Base-by-base conservation (phyloP, 768 basidiomycete genomes). In the Trametes elegans region DNA sequence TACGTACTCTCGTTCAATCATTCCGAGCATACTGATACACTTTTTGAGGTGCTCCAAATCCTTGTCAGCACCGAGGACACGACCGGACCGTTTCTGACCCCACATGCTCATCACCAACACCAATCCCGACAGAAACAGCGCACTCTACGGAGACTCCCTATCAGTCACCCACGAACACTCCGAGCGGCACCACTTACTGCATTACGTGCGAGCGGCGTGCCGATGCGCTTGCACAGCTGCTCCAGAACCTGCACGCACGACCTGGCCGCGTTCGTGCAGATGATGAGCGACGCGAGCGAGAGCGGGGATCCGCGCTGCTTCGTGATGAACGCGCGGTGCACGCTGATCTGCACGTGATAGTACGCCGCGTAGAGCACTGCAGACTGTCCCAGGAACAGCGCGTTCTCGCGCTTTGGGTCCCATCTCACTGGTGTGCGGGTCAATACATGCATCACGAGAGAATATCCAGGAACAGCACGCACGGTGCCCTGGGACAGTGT, bases 261-360 rank as follows among this genome's bases (percentile, higher is more conserved):
- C 7, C 89, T 76, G 2, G 92, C 88, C 0, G 92, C 84, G 55
- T 93, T 93, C 16, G 86, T 83, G 66, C 90, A 93, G 49, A 93
- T 91, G 0, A 88, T 88, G 34, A 93, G 74, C 0, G 89, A 85
- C 65, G 72, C 83, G 58, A 84, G 79, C 1, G 75, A 73, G 24
- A 79, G 64, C 3, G 71, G 66, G 0, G 76, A 71, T 0, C 75
- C 76, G 48, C 82, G 82, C 29, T 77, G 72, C 0, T 79, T 79
- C 0, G 87, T 86, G 56, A 93, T 86, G 67, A 88, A 91, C 3
- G 85, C 84, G 35, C 90, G 77, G 67, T 93, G 90, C 40, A 91
- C 81, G 51, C 83, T 73, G 60, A 93, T 90, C 61, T 79, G 74
- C 9, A 68, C 57, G 23, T 73, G 72, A 61, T 80, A 81, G 64